Evolutionary conservation across 2,329 filamentous ascomycete species (phyloP).

Genomic region (Pseudocercospora eumusae): DNA sequence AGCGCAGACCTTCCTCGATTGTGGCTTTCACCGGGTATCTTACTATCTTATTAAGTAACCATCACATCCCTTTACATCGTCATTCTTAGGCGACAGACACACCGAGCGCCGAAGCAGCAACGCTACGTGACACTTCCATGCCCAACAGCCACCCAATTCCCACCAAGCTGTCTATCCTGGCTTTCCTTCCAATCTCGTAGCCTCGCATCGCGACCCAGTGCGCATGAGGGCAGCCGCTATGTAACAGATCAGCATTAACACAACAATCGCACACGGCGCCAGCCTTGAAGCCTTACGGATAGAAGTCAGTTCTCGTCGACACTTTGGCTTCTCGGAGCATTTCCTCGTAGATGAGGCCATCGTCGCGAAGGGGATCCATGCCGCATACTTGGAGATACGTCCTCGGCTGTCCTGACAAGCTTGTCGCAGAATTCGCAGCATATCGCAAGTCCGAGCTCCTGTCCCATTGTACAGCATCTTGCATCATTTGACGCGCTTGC

Average conservation of each 20-base stretch:
- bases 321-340: constrained; percentile 50
- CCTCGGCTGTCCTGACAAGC: constrained; percentile 44
- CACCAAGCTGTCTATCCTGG: constrained; percentile 36
- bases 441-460: constrained; percentile 30
- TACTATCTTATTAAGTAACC: too few species aligned
- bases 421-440: constrained; percentile 40
- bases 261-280: neutral
- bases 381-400: constrained; percentile 56
- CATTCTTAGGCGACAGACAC: constrained; percentile 10
- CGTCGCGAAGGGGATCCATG: constrained; percentile 55
- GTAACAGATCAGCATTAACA: neutral
- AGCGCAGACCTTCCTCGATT: neutral
- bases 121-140: constrained; percentile 20
- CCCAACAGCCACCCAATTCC: constrained; percentile 43
- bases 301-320: constrained; percentile 49
- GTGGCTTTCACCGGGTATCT: neutral
- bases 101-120: constrained; percentile 13
- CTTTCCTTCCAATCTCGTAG: constrained; percentile 33
- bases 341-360: constrained; percentile 55
- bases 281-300: constrained; percentile 27
- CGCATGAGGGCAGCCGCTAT: constrained; percentile 46
- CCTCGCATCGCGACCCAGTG: constrained; percentile 42
- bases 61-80: neutral
- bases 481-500: constrained; percentile 23
- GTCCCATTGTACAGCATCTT: constrained; percentile 23